Evolutionary conservation across 305 asterid genomes (phyloP).

Genomic region (Coffea humblotiana): DNA sequence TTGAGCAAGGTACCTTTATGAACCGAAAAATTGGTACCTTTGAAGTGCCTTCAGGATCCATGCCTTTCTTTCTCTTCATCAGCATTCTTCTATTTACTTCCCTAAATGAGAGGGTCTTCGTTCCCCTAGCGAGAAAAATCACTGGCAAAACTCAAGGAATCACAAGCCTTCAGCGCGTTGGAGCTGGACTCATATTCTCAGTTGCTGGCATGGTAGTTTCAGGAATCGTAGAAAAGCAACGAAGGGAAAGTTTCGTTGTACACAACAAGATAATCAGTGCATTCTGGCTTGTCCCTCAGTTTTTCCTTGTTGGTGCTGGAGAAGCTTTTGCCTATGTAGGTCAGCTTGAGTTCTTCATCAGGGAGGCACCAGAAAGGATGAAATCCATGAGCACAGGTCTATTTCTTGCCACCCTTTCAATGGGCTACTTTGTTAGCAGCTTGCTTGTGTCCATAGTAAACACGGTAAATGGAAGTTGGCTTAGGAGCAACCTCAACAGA

Average conservation of each 20-base stretch:
- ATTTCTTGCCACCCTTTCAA: constrained; percentile 67
- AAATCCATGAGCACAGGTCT: constrained; percentile 88
- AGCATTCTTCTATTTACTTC: constrained; percentile 75
- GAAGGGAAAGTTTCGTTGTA: constrained; percentile 31
- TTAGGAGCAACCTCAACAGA: constrained; percentile 54
- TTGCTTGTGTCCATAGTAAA: constrained; percentile 64
- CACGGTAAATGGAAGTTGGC: constrained; percentile 48
- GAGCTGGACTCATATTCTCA: constrained; percentile 70
- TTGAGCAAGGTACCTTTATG: constrained; percentile 90
- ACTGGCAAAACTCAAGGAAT: constrained; percentile 60
- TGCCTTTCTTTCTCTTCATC: constrained; percentile 74
- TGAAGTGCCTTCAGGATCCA: constrained; percentile 66
- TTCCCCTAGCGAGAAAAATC: constrained; percentile 58
- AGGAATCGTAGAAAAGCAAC: constrained; percentile 53
- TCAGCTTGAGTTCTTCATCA: constrained; percentile 79
- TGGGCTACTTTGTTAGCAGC: constrained; percentile 83
- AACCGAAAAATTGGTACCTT: constrained; percentile 52
- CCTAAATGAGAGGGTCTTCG: constrained; percentile 58
- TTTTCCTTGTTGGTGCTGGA: constrained; percentile 77
- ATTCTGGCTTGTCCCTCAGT: constrained; percentile 84
- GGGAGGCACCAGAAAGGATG: constrained; percentile 89
- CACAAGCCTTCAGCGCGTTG: constrained; percentile 72
- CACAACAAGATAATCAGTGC: constrained; percentile 43
- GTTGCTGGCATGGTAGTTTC: constrained; percentile 71
- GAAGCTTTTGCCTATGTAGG: constrained; percentile 90